A percentile compares a stretch with the other conserved stretches of the same genome.
phyloP scores from a whole-genome alignment of 2,329 filamentous ascomycete species.

The Neoascochyta sp. region DNA sequence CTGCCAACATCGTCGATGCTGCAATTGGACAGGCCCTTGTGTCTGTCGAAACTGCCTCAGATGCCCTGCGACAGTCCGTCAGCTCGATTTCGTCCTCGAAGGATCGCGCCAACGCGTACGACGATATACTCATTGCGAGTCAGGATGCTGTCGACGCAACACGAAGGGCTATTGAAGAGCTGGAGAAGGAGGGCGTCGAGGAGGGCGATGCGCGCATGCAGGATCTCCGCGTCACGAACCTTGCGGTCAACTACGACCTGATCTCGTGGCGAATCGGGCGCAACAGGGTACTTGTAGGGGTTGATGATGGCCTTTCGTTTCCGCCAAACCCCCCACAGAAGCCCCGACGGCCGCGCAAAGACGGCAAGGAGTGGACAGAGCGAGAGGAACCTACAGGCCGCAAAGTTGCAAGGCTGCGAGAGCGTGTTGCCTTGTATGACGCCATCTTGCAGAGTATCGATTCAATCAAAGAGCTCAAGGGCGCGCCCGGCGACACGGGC shows the following conservation, averaged over 20 bases:
- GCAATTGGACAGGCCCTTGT: slow-evolving; percentile 82
- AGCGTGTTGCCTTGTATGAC: slow-evolving; percentile 86
- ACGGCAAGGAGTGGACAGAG: slow-evolving; percentile 44
- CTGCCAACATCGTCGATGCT: slow-evolving; percentile 87
- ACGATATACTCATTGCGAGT: slow-evolving; percentile 81
- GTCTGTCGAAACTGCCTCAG: slow-evolving; percentile 57
- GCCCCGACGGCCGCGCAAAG: slow-evolving; percentile 49
- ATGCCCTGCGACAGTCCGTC: slow-evolving; percentile 46
- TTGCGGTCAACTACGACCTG: slow-evolving; percentile 89
- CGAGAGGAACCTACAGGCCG: slow-evolving; percentile 68
- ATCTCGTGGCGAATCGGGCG: slow-evolving; percentile 93
- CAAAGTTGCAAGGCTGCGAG: slow-evolving; percentile 75
- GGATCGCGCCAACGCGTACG: slow-evolving; percentile 83
- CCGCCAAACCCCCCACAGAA: slow-evolving; percentile 52
- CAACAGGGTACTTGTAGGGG: slow-evolving; percentile 83
- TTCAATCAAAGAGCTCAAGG: slow-evolving; percentile 82
- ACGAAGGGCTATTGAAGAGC: slow-evolving; percentile 87
- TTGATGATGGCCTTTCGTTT: slow-evolving; percentile 68
- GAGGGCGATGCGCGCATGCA: slow-evolving; percentile 87
- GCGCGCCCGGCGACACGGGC: slow-evolving; percentile 76
- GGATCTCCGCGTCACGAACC: slow-evolving; percentile 84
- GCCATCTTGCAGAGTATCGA: slow-evolving; percentile 87
- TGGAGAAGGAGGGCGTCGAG: slow-evolving; percentile 75
- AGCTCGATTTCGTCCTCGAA: slow-evolving; percentile 46
- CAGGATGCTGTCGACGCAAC: slow-evolving; percentile 94